Conservation (phyloP, 202 grass and related monocot species). For the Digitaria exilis region DNA sequence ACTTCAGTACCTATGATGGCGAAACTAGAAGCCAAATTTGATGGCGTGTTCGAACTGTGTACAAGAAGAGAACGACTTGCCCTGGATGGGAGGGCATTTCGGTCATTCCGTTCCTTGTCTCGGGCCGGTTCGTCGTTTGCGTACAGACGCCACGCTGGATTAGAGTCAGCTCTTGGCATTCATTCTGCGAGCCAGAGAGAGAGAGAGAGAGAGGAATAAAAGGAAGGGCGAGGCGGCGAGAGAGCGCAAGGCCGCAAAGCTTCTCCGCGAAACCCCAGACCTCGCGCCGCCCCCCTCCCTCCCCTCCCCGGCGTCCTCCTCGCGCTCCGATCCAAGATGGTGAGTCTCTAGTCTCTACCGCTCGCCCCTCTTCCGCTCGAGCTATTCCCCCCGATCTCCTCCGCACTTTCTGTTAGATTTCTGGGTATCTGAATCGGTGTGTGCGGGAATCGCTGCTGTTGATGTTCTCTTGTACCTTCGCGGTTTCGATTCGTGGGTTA, state of each 20-base stretch:
- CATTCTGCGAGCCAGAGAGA: neutral
- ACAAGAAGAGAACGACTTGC: too few species aligned
- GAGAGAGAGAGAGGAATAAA: constrained; percentile 5
- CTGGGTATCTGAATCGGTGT: neutral
- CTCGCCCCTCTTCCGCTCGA: neutral
- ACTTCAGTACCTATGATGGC: too few species aligned
- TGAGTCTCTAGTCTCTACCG: constrained; percentile 3
- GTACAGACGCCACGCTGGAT: constrained; percentile 20
- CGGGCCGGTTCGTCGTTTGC: neutral
- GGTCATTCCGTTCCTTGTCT: constrained; percentile 12
- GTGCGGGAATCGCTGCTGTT: neutral
- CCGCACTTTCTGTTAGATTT: constrained; percentile 6
- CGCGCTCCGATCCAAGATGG: constrained; percentile 45
- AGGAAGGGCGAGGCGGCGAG: neutral
- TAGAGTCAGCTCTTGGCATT: constrained; percentile 8
- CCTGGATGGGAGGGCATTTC: neutral
- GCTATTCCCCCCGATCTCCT: neutral
- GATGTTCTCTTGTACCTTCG: neutral
- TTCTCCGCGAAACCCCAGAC: constrained; percentile 30
- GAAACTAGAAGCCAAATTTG: too few species aligned
- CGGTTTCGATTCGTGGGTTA: constrained; percentile 31
- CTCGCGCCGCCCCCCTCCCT: constrained; percentile 4
- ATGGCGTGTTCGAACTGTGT: neutral
- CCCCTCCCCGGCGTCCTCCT: neutral
- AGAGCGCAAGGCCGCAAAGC: constrained; percentile 1